These are phyloP conservation scores for Amanita rubescens DNA, from an alignment of 768 basidiomycete species.

Conservation along the genomic window DNA sequence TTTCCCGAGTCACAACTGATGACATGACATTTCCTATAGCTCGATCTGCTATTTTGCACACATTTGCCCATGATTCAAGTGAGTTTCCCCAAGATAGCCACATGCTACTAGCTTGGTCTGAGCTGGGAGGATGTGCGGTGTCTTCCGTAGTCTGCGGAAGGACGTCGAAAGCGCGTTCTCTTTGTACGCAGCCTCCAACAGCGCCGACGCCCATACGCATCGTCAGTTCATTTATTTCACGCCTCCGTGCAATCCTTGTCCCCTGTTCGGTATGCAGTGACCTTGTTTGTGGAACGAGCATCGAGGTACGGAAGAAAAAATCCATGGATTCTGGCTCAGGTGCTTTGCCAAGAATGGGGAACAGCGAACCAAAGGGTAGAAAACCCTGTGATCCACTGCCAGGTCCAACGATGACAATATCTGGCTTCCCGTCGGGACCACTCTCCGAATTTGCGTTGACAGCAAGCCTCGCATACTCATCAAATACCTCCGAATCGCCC, in stretches of 20 bases:
- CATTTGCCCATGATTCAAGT: slow-evolving; percentile 62
- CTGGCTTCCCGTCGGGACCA: slow-evolving; percentile 25
- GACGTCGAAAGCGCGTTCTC: slow-evolving; percentile 23
- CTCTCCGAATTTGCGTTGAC: slow-evolving; percentile 28
- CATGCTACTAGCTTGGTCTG: slow-evolving; percentile 21
- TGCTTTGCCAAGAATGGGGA: slow-evolving; percentile 12
- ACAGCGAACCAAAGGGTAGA: slow-evolving; percentile 22
- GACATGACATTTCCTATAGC: slow-evolving; percentile 61
- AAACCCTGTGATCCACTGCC: slow-evolving; percentile 27
- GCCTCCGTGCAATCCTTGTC: slow-evolving; percentile 52
- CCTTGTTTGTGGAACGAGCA: slow-evolving; percentile 59
- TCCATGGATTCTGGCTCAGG: slow-evolving; percentile 21
- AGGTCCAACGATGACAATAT: slow-evolving; percentile 44
- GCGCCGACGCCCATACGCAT: slow-evolving; percentile 80
- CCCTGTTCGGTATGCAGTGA: slow-evolving; percentile 46
- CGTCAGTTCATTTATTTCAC: slow-evolving; percentile 73
- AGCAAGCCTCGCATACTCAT: slow-evolving; percentile 55
- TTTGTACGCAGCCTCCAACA: slow-evolving; percentile 59
- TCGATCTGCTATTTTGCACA: slow-evolving; percentile 68
- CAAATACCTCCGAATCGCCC: slow-evolving; percentile 47
- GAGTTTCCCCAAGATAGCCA: slow-evolving; percentile 66
- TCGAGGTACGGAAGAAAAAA: slow-evolving; percentile 58
- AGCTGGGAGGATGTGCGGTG: slow-evolving; percentile 5
- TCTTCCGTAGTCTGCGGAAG: slow-evolving; percentile 6
- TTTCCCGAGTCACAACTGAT: slow-evolving; percentile 16